These are phyloP conservation scores for Scytalidium lignicola DNA, from an alignment of 2,329 filamentous ascomycete genomes.

Conservation along the genomic window DNA sequence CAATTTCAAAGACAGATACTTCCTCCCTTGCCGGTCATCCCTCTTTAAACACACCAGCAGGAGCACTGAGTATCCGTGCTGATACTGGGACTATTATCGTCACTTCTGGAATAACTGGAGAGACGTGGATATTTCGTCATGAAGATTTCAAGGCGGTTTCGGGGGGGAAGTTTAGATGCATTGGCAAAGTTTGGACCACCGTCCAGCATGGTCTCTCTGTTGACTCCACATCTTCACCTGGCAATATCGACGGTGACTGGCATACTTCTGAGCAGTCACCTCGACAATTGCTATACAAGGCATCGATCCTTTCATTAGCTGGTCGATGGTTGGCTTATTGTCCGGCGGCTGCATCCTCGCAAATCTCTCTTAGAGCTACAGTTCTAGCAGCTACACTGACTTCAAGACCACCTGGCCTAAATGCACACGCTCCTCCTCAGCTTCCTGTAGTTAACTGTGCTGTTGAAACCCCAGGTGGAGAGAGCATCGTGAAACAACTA, in stretches of 20 bases:
- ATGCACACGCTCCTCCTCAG: slow-evolving; percentile 62
- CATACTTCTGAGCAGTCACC: slow-evolving; percentile 33
- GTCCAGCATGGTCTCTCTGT: slow-evolving; percentile 58
- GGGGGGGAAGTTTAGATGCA: slow-evolving; percentile 42
- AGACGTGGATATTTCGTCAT: slow-evolving; percentile 73
- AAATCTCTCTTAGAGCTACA: slow-evolving; percentile 64
- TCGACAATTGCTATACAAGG: slow-evolving; percentile 38
- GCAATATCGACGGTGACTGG: slow-evolving; percentile 23
- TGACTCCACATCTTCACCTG: slow-evolving; percentile 14
- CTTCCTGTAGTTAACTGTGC: slow-evolving; percentile 61
- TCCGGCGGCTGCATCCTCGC: slow-evolving; percentile 64
- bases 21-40: slow-evolving; percentile 54
- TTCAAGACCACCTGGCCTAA: slow-evolving; percentile 50
- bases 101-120: slow-evolving; percentile 77
- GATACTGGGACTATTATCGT: slow-evolving; percentile 68
- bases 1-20: slow-evolving; percentile 58
- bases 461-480: slow-evolving; percentile 66
- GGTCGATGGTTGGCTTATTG: slow-evolving; percentile 75
- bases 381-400: slow-evolving; percentile 48
- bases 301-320: slow-evolving; percentile 63
- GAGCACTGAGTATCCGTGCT: slow-evolving; percentile 68
- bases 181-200: slow-evolving; percentile 90
- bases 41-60: slow-evolving; percentile 63
- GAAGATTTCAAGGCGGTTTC: slow-evolving; percentile 34
- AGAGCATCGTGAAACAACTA: slow-evolving; percentile 69